These are phyloP conservation scores for Umbelopsis sp. DNA, from an alignment of 192 early-diverging fungal species.

Conservation along the genomic window DNA sequence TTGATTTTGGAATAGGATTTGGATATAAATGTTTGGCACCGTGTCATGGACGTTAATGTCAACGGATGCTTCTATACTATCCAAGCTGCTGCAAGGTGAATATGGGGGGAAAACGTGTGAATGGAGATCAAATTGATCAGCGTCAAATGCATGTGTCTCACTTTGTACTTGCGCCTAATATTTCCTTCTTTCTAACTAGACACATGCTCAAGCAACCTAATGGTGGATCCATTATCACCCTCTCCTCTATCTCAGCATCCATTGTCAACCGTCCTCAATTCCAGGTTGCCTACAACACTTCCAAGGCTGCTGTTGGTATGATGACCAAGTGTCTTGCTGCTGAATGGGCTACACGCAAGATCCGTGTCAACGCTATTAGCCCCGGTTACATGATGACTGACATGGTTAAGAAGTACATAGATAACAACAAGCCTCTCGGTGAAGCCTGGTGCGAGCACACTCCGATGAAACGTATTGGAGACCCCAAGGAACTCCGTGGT, in stretches of 20 bases:
- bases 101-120: neutral
- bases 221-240: constrained; percentile 42
- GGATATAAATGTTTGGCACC: constrained; percentile 25
- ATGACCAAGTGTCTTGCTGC: constrained; percentile 48
- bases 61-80: constrained; percentile 38
- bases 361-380: constrained; percentile 41
- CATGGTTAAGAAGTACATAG: constrained; percentile 26
- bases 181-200: neutral
- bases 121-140: too few species aligned
- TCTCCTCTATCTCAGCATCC: constrained; percentile 42
- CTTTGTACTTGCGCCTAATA: neutral
- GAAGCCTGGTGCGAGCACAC: constrained; percentile 26
- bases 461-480: constrained; percentile 31
- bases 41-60: constrained; percentile 37
- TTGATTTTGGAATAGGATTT: constrained; percentile 16
- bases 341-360: constrained; percentile 45
- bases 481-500: constrained; percentile 36
- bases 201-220: constrained; percentile 31
- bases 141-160: too few species aligned
- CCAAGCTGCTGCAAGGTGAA: constrained; percentile 32
- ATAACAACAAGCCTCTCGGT: constrained; percentile 28
- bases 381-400: constrained; percentile 46
- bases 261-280: constrained; percentile 38
- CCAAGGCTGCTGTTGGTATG: constrained; percentile 45
- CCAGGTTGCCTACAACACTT: constrained; percentile 47